Base-by-base conservation (phyloP, 768 basidiomycete genomes). In the Daedaleopsis sinensis region DNA sequence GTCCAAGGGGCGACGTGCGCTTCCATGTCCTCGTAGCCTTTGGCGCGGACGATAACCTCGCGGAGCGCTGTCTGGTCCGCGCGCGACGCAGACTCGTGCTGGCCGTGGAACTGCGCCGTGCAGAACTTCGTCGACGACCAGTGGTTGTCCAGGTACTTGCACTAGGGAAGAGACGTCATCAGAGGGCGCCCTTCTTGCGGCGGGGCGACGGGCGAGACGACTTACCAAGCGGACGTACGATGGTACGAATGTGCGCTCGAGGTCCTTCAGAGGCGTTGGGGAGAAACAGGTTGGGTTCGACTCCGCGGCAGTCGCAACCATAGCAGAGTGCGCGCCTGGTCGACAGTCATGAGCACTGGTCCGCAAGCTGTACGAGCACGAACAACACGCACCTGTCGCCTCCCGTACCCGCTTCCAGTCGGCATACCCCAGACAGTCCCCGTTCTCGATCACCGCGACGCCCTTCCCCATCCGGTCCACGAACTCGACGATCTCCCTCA, bases 301-400 rank as follows among this genome's bases (percentile, higher is more conserved):
- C 74, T 99, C 97, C 7, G 96, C 97, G 1, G 89, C 94, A 6
- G 95, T 89, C 21, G 97, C 97, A 44, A 99, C 90, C 97, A 99
- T 99, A 43, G 94, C 88, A 0, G 94, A 95, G 68, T 91, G 86
- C 12, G 93, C 94, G 3, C 88, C 90, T 90, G 56, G 32, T 5
- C 16, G 49, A 32, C 62, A 52, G 38, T 32, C 15, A n/a, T 58
- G 8, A 61, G 12, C 10, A 24, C 21, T 1, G 37, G 63, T 13
- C 35, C 13, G 6, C 18, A 18, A 47, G 46, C 9, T n/a, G n/a
- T n/a, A 52, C 5, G 12, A 3, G 32, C 5, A 47, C 8, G 42
- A 7, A 49, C n/a, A 49, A 1, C 24, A 74, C 82, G 51, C 68
- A 87, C 94, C 91, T 35, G 96, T 98, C 27, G 86, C 73, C 52